Conservation (phyloP, 108 stramenopile genomes). For the Conticribra weissflogii region DNA sequence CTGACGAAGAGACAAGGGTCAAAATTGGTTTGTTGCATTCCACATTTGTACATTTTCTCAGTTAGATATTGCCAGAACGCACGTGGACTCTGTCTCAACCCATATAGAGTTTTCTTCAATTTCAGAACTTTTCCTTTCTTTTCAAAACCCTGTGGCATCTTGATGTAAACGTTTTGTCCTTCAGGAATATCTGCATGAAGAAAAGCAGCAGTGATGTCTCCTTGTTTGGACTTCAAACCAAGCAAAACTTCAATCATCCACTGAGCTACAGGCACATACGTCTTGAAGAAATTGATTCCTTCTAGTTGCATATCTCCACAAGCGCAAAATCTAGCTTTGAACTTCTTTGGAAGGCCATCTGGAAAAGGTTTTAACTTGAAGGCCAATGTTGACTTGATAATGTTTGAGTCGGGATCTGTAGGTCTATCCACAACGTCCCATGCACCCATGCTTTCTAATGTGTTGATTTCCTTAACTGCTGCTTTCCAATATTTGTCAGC, state of each 20-base stretch:
- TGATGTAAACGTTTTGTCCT: conserved; percentile 34
- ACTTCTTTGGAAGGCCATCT: conserved; percentile 46
- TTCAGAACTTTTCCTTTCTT: conserved; percentile 20
- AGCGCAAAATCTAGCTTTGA: too few species aligned
- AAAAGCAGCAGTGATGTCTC: conserved; percentile 54
- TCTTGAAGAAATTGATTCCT: conserved; percentile 24
- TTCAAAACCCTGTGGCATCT: too few species aligned
- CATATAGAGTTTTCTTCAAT: conserved; percentile 41
- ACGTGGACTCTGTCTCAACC: conserved; percentile 24
- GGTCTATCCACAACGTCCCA: too few species aligned
- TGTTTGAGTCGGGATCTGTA: too few species aligned
- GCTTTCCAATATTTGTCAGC: too few species aligned
- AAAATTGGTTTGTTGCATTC: conserved; percentile 11
- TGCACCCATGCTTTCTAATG: too few species aligned
- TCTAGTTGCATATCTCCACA: conserved; percentile 43
- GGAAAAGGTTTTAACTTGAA: conserved; percentile 60
- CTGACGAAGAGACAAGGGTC: conserved; percentile 57
- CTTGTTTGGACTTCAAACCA: not conserved
- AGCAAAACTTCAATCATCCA: conserved; percentile 29
- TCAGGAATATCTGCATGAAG: conserved; percentile 43
- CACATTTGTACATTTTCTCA: conserved; percentile 9
- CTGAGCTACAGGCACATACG: conserved; percentile 48
- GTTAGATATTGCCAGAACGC: conserved; percentile 39
- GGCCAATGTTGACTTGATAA: too few species aligned
- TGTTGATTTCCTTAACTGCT: too few species aligned